These are phyloP conservation scores for Fusarium tricinctum DNA, from an alignment of 2,329 filamentous ascomycete species.

Conservation along the genomic window DNA sequence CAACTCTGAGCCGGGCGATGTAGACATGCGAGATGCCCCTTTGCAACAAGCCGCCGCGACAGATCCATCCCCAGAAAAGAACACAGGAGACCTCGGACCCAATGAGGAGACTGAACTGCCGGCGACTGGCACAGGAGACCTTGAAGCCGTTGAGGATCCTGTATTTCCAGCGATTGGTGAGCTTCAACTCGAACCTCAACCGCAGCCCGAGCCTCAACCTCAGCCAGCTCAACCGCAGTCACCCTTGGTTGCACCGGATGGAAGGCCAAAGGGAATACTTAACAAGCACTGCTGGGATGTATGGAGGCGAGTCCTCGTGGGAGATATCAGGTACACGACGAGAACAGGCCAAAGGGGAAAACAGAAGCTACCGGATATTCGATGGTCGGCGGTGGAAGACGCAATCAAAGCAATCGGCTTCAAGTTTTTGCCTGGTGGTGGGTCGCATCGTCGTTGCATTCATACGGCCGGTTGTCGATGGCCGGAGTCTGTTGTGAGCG, in stretches of 20 bases:
- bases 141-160: no score
- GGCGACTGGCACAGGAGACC: not conserved
- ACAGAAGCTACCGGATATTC: not conserved
- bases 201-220: no score
- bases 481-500: not conserved
- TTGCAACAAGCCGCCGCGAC: not conserved
- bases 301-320: conserved; percentile 1
- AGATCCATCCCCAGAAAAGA: not conserved
- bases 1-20: not conserved
- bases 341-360: not conserved
- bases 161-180: conserved; percentile 1
- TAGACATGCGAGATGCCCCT: not conserved
- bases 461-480: not conserved
- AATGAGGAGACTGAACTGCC: not conserved
- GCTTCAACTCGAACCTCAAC: not conserved
- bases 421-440: not conserved
- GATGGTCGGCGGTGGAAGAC: not conserved
- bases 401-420: not conserved
- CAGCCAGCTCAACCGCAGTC: not conserved
- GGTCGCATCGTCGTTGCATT: not conserved
- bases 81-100: not conserved
- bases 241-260: conserved; percentile 17
- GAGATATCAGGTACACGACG: conserved; percentile 6
- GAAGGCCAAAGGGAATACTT: conserved; percentile 6
- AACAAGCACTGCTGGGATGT: conserved; percentile 34